phyloP scores from a whole-genome alignment of 2,329 filamentous ascomycete genomes.

The Monosporascus sp. region DNA sequence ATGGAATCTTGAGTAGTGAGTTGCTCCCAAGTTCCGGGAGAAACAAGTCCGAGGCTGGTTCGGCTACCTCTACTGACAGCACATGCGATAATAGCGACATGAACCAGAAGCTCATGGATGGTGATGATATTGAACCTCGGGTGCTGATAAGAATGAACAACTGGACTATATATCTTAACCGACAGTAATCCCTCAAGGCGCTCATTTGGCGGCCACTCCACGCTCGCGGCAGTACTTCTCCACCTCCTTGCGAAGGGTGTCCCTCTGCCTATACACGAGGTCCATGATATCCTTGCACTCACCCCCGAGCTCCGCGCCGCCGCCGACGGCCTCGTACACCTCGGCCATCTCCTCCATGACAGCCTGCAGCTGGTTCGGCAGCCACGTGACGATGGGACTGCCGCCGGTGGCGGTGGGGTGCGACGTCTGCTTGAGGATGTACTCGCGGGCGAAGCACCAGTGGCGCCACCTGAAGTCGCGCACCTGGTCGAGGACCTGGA shows the following conservation, averaged over 20 bases:
- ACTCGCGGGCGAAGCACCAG: constrained; percentile 82
- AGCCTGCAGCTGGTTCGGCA: constrained; percentile 75
- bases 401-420: constrained; percentile 78
- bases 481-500: constrained; percentile 66
- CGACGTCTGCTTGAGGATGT: constrained; percentile 71
- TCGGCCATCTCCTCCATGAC: constrained; percentile 67
- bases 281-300: constrained; percentile 62
- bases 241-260: constrained; percentile 67
- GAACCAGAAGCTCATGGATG: no score
- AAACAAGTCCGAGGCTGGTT: no score
- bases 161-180: neutral
- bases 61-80: no score
- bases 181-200: neutral
- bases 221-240: constrained; percentile 68
- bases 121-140: no score
- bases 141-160: neutral
- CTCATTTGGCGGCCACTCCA: constrained; percentile 15
- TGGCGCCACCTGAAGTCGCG: constrained; percentile 79
- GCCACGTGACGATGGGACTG: constrained; percentile 78
- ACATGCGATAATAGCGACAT: no score
- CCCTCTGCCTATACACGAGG: constrained; percentile 55
- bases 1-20: no score
- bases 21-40: no score
- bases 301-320: constrained; percentile 38
- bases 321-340: constrained; percentile 45